Evolutionary conservation across 2,329 filamentous ascomycete species (phyloP), one percentile per base, ranked within the genome.

Genomic region (Fusarium euwallaceae): DNA sequence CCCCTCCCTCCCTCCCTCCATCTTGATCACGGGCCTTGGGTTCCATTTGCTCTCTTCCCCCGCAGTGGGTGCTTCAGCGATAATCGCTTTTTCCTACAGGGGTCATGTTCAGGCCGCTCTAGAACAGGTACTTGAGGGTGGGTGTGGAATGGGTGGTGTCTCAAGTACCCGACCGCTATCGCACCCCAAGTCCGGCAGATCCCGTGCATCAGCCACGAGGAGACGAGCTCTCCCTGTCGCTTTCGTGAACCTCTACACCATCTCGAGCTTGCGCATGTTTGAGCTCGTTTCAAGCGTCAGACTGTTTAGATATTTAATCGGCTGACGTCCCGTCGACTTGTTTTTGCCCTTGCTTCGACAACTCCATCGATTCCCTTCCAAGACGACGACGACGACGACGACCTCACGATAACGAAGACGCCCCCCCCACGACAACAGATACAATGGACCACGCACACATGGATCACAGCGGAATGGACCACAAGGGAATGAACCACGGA

Each of bases 401-500:
- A 27, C 24, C 45, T 51, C 17, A 32, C 48, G 48, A 53, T 32
- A 53, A 64, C 65, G 43, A 62, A 43, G 16, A 27, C 29, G 4
- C n/a, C 16, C 29, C 3, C 24, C 59, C 60, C 11, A 27, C 48
- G 36, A 64, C n/a, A 39, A 7, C 9, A n/a, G 39, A 24, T 17
- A 75, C 61, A 58, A 87, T 87, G 85, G 85, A 87, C 66, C 86
- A 87, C 80, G 78, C 80, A 20, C 80, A 82, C 63, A 85, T 84
- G 82, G 82, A 85, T 64, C 86, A 87, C 80, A 78, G 82, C 67
- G 80, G 80, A 59, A 87, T 86, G 85, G 83, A 75, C 65, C 81
- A 83, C 80, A 82, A 82, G 71, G 79, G 82, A 64, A 89, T 88
- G 86, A 90, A 87, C 71, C 90, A 92, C 78, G 87, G 87, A 70